Base-by-base conservation (phyloP, 306 rosid species). In the Vigna reflexopilosa region DNA sequence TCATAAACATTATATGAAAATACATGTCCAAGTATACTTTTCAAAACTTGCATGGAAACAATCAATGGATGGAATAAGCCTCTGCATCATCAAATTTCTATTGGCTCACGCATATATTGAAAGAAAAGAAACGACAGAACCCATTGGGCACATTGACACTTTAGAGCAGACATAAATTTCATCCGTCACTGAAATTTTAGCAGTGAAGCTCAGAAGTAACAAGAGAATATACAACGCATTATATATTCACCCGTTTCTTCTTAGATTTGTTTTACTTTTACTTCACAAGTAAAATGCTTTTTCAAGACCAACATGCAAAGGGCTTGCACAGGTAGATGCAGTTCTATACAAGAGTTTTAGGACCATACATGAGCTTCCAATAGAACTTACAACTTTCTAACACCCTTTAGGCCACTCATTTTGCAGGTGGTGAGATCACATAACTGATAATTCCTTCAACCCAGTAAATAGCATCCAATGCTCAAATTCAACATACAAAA, bases 51-150 rank as follows among this genome's bases (percentile, higher is more conserved):
- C n/a, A 7, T 75, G 32, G 20, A 61, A 42, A 19, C 61, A 44
- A 61, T 59, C 50, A 47, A 72, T 32, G 28, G 6, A 42, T 3
- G 45, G 56, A 77, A 77, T 63, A 69, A 56, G 62, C 64, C 77
- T 48, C 50, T 16, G 56, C 40, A 62, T 6, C 52, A 75, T 73
- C 66, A 77, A 30, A 61, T 30, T 36, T 45, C 19, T 16, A 13
- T 36, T 28, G 10, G 26, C 34, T 14, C 19, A 75, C 55, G 40
- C 24, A 63, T 22, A 12, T 45, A 45, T 11, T 11, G 50, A 45
- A 42, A 62, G 20, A 15, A 44, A 55, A 62, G 55, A 69, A 62
- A 36, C 36, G 34, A 48, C 20, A 47, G 13, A 20, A 68, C 65
- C 65, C 11, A 14, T 5, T 2, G 14, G 14, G 30, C 20, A 30